Base-by-base conservation (phyloP, 2,329 filamentous ascomycete genomes). In the Mollisiaceae sp. region DNA sequence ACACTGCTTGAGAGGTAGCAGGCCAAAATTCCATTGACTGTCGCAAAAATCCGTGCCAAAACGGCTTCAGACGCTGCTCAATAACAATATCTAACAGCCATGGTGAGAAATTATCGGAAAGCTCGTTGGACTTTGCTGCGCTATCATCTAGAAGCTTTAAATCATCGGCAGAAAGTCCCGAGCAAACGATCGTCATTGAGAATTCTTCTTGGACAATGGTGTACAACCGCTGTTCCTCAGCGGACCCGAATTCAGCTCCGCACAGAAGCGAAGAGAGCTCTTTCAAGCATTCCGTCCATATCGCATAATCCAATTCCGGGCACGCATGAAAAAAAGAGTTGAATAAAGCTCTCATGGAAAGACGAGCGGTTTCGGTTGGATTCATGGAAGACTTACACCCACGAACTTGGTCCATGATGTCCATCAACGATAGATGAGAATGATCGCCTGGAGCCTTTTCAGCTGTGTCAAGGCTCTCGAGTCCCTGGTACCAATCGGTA, bases 131-230 rank as follows among this genome's bases (percentile, higher is more conserved):
- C 5, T n/a, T 45, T 20, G 32, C 36, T 57, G 39, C 54, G 15
- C 36, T 57, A 45, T 45, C 43, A 18, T 45, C 43, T 8, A 45
- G 43, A 45, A 45, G 43, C 43, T 45, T 45, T 45, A 45, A n/a
- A 45, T 45, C 43, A 45, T 20, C n/a, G n/a, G 43, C 43, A 45
- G 43, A 45, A 45, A 45, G 43, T 45, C 43, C 43, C 15, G 43
- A 45, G 43, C 18, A 45, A 45, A 8, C 43, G 43, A 45, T 38
- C 24, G 32, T 57, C 32, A 14, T 20, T 57, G 32, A 36, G 24
- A 57, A 57, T 57, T 57, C 54, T 38, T 57, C 32, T 57, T 57
- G 32, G 36, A 57, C 8, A 35, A 57, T 20, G n/a, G n/a, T 20
- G 54, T 57, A 38, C 36, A 57, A 9, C 20, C 39, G 54, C 36